A percentile compares a stretch with the other conserved stretches of the same genome.
Conservation (phyloP, 148 eudicot genomes). For the Rhododendron ferrugineum region DNA sequence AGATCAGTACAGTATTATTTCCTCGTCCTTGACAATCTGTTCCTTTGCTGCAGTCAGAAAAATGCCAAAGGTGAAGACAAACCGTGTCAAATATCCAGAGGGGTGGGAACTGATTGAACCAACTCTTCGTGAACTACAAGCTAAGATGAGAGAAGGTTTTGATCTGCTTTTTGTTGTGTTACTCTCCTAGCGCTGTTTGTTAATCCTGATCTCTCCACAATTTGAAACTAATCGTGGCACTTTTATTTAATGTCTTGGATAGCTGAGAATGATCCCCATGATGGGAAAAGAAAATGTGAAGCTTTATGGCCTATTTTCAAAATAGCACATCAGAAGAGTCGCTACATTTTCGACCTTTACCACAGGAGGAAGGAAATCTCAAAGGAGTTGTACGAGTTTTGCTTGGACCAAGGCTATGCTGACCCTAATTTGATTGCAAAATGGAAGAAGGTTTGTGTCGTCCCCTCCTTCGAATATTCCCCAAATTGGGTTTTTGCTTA, state of each 20-base stretch:
- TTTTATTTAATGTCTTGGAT: conserved; percentile 11
- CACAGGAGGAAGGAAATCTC: conserved; percentile 55
- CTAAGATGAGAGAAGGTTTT: conserved; percentile 65
- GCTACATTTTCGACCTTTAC: conserved; percentile 53
- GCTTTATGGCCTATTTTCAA: conserved; percentile 63
- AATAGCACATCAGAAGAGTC: conserved; percentile 61
- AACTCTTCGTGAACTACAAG: conserved; percentile 45
- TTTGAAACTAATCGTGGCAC: not conserved
- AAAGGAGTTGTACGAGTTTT: conserved; percentile 51
- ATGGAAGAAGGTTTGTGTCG: conserved; percentile 52
- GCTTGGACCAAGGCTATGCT: conserved; percentile 67
- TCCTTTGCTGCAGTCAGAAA: conserved; percentile 8
- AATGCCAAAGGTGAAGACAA: conserved; percentile 63
- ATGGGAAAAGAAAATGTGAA: conserved; percentile 64
- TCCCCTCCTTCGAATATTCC: not conserved
- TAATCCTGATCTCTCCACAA: conserved; percentile 1
- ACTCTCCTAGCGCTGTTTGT: not conserved
- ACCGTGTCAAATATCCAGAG: conserved; percentile 44
- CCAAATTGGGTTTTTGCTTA: not conserved
- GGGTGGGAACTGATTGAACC: conserved; percentile 75
- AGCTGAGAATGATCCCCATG: conserved; percentile 59
- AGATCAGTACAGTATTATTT: not conserved
- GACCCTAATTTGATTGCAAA: conserved; percentile 65
- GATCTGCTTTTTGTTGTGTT: not conserved
- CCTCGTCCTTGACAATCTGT: not conserved